Conservation (phyloP, 176 grass and related monocot species). For the Canna indica region DNA sequence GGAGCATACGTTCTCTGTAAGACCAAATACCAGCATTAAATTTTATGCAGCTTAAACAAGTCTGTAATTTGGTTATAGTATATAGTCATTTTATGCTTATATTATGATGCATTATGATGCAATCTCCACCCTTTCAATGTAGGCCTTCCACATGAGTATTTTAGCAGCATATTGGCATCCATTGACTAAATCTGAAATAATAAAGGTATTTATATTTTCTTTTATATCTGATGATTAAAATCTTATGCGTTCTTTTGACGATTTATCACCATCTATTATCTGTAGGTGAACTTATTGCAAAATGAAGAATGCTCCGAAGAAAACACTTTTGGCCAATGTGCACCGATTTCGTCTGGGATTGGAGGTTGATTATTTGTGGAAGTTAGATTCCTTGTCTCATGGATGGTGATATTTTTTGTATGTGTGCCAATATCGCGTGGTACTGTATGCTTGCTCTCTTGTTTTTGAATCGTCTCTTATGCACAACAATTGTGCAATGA, state of each 20-base stretch:
- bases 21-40: too few species aligned
- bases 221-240: neutral
- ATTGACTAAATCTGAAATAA: slow-evolving; percentile 15
- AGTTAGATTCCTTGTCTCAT: too few species aligned
- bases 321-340: neutral
- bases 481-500: too few species aligned
- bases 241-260: neutral
- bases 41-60: too few species aligned
- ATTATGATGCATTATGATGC: too few species aligned
- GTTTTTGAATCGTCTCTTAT: too few species aligned
- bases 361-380: neutral
- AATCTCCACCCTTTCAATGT: neutral
- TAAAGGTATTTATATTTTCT: neutral
- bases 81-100: neutral
- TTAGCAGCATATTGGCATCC: slow-evolving; percentile 13
- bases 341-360: neutral
- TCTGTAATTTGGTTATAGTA: neutral
- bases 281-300: slow-evolving; percentile 13
- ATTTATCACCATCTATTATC: neutral
- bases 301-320: neutral
- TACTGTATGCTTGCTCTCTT: too few species aligned
- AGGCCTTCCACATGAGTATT: slow-evolving; percentile 22
- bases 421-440: too few species aligned
- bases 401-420: too few species aligned
- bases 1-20: too few species aligned